Percentiles rank a stretch among this genome's conserved stretches.
Conservation (phyloP, 169 alveolate species). For the Eimeria praecox region DNA sequence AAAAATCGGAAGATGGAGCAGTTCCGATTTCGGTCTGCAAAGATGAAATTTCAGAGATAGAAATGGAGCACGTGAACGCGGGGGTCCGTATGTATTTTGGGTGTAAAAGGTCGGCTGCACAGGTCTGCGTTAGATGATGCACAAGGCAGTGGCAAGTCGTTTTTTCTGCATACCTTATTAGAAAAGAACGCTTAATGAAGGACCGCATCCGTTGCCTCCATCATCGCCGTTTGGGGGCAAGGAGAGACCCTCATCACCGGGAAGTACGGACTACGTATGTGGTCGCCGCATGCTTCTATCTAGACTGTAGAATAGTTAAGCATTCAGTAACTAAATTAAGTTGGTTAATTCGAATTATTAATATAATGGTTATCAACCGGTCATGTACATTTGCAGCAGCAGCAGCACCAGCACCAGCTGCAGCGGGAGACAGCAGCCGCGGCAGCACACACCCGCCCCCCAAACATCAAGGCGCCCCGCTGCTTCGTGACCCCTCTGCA, state of each 20-base stretch:
- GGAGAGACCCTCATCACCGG: background rate
- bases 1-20: background rate
- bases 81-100: background rate
- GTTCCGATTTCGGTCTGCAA: background rate
- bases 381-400: constrained; percentile 26
- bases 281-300: constrained; percentile 17
- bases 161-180: background rate
- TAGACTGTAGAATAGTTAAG: background rate
- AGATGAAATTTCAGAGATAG: background rate
- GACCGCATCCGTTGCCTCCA: constrained; percentile 8
- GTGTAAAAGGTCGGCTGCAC: background rate
- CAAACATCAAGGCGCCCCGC: constrained; percentile 43
- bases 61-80: background rate
- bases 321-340: background rate
- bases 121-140: background rate
- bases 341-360: background rate
- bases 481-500: constrained; percentile 42
- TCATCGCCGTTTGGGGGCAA: background rate
- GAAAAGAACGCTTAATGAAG: background rate
- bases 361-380: background rate
- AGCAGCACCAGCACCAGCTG: constrained; percentile 34
- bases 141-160: background rate
- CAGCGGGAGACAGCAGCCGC: constrained; percentile 72
- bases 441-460: constrained; percentile 74
- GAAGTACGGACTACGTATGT: background rate